Evolutionary conservation across 1,284 basidiomycete genomes (phyloP).

Genomic region (Austroboletus novae-zelandiae): DNA sequence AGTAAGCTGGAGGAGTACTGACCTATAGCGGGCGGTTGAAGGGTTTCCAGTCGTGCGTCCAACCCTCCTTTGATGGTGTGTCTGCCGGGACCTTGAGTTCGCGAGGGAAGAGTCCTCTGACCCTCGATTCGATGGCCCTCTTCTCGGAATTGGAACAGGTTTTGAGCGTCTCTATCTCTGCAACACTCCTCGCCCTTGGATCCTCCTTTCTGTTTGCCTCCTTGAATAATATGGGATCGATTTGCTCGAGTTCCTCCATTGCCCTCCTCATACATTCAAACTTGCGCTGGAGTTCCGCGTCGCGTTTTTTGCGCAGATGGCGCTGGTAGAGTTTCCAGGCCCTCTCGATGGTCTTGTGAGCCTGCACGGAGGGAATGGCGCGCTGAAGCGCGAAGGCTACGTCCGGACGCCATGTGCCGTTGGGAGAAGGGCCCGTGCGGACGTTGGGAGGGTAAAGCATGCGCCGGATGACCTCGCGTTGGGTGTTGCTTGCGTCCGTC

Average conservation of each 20-base stretch:
- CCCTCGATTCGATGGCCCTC: constrained; percentile 70
- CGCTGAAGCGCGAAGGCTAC: constrained; percentile 66
- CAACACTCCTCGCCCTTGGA: constrained; percentile 58
- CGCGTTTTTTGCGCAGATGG: constrained; percentile 66
- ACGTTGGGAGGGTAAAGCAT: constrained; percentile 78
- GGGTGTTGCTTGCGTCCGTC: constrained; percentile 47
- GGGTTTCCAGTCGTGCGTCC: constrained; percentile 78
- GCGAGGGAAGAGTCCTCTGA: constrained; percentile 82
- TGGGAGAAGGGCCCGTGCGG: constrained; percentile 67
- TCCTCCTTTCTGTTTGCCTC: constrained; percentile 78
- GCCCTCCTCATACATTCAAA: constrained; percentile 75
- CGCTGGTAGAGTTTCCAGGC: constrained; percentile 87
- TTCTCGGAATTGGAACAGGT: constrained; percentile 65
- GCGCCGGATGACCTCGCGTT: constrained; percentile 71
- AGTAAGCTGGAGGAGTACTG: not conserved
- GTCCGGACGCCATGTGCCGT: constrained; percentile 79
- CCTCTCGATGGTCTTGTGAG: constrained; percentile 91
- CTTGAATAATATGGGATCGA: constrained; percentile 66
- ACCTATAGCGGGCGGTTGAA: constrained; percentile 48
- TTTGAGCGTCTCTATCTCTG: constrained; percentile 60
- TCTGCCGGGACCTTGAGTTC: constrained; percentile 77
- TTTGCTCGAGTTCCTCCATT: constrained; percentile 73
- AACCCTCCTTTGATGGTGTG: constrained; percentile 71
- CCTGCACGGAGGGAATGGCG: constrained; percentile 81
- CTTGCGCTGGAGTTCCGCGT: constrained; percentile 67